Base-by-base conservation (phyloP, 1,139 yeast genomes). In the Candida neerlandica region DNA sequence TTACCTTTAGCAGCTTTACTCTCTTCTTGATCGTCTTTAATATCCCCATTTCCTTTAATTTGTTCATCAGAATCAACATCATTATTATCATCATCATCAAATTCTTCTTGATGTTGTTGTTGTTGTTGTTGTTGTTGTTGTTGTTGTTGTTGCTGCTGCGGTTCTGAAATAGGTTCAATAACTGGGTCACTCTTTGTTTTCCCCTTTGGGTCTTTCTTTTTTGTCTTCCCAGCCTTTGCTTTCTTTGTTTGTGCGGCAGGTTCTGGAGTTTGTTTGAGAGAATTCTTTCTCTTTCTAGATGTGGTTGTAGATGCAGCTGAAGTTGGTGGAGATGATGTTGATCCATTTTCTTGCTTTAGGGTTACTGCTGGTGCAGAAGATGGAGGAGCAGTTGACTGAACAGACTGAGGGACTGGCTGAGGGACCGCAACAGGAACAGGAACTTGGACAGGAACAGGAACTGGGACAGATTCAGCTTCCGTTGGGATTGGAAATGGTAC, bases 101-200 rank as follows among this genome's bases (percentile, higher is more conserved):
- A 56, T 4, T 52, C 52, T 21, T 55, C 54, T 34, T 56, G 50
- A 45, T 55, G 56, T 41, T 50, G 50, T 32, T 39, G 44, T 18
- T 53, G 53, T 27, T 46, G 51, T 32, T 47, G 37, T 23, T 23
- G n/a, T n/a, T n/a, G n/a, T n/a, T n/a, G n/a, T n/a, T n/a, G n/a
- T 30, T n/a, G 18, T 29, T 29, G 47, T 42, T 44, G 44, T 32
- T 46, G 37, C n/a, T 26, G 27, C 9, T 5, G 33, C 9, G 33
- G 33, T 29, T 35, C 41, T 3, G 33, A 41, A 34, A 42, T 48
- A 32, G 46, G 50, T 41, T 50, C 30, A 30, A 18, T 2, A 4
- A 7, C 48, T 3, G 49, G 41, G 51, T 55, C 47, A 42, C 23
- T 52, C 51, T 23, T 43, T 19, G 21, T 14, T 37, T 52, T 48